Evolutionary conservation across 768 basidiomycete species (phyloP).

Genomic region (Pisolithus marmoratus): DNA sequence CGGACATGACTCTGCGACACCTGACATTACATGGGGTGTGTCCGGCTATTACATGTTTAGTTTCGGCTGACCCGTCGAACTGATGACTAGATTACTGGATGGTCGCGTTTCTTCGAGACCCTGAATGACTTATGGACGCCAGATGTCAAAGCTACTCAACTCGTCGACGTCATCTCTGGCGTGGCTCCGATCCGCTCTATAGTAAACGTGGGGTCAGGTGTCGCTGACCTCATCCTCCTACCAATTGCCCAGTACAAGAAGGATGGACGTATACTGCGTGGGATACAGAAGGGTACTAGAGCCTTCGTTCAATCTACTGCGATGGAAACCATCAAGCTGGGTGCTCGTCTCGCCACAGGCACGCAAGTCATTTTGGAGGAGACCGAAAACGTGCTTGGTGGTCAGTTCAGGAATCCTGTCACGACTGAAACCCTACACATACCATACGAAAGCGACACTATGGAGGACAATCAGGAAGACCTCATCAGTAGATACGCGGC

Average conservation of each 20-base stretch:
- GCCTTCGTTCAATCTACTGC: conserved; percentile 93
- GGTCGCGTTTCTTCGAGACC: conserved; percentile 81
- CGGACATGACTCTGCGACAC: conserved; percentile 95
- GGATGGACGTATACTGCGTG: conserved; percentile 87
- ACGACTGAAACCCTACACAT: conserved; percentile 62
- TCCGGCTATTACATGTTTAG: background rate
- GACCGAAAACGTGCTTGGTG: conserved; percentile 86
- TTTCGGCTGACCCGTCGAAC: conserved; percentile 9
- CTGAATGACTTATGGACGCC: conserved; percentile 99
- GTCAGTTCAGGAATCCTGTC: conserved; percentile 60
- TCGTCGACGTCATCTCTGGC: conserved; percentile 95
- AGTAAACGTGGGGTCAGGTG: conserved; percentile 95
- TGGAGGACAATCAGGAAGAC: conserved; percentile 40
- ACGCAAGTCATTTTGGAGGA: conserved; percentile 97
- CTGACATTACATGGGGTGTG: conserved; percentile 85
- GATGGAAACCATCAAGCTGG: conserved; percentile 91
- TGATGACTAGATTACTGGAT: conserved; percentile 79
- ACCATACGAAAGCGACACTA: conserved; percentile 26
- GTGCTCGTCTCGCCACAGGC: conserved; percentile 90
- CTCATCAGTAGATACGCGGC: conserved; percentile 86
- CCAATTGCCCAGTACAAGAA: conserved; percentile 98
- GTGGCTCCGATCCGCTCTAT: conserved; percentile 94
- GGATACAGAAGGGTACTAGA: conserved; percentile 90
- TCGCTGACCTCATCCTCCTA: conserved; percentile 91
- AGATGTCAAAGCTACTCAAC: conserved; percentile 97